Evolutionary conservation across 805 yeast genomes (phyloP).

Genomic region (Saccharomycopsis malanga): DNA sequence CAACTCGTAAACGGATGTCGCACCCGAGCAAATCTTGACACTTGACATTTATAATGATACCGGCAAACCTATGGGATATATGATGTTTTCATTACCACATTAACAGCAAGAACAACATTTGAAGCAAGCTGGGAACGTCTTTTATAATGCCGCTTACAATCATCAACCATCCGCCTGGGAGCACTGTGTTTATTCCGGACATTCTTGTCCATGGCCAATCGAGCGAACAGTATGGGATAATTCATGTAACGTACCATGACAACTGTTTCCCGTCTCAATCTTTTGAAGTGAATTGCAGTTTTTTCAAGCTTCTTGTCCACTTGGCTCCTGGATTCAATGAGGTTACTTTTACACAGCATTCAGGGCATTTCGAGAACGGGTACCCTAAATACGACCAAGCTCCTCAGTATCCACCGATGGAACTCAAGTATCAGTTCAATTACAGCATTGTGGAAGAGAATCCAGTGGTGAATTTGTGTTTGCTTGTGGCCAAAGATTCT

Average conservation of each 20-base stretch:
- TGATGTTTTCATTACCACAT: too few species aligned
- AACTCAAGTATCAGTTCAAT: constrained; percentile 30
- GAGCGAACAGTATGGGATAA: constrained; percentile 30
- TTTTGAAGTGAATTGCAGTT: constrained; percentile 60
- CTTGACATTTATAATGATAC: too few species aligned
- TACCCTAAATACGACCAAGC: constrained; percentile 21
- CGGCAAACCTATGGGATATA: too few species aligned
- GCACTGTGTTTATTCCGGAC: constrained; percentile 41
- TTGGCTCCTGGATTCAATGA: constrained; percentile 63
- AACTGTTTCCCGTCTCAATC: constrained; percentile 56
- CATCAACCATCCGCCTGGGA: constrained; percentile 18
- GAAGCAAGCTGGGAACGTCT: too few species aligned
- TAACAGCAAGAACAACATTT: too few species aligned
- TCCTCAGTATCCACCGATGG: constrained; percentile 10
- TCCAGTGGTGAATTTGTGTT: constrained; percentile 76
- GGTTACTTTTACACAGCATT: constrained; percentile 43
- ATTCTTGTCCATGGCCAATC: constrained; percentile 43
- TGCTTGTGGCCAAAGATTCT: constrained; percentile 72
- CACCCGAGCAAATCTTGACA: too few species aligned
- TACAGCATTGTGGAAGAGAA: constrained; percentile 54
- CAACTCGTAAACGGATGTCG: too few species aligned
- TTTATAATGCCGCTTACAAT: constrained; percentile 12
- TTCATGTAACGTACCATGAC: constrained; percentile 37
- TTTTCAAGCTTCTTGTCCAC: constrained; percentile 70
- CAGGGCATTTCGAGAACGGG: constrained; percentile 33